phyloP scores from a whole-genome alignment of 73 alveolate species.

The Paramecium sonneborni region DNA sequence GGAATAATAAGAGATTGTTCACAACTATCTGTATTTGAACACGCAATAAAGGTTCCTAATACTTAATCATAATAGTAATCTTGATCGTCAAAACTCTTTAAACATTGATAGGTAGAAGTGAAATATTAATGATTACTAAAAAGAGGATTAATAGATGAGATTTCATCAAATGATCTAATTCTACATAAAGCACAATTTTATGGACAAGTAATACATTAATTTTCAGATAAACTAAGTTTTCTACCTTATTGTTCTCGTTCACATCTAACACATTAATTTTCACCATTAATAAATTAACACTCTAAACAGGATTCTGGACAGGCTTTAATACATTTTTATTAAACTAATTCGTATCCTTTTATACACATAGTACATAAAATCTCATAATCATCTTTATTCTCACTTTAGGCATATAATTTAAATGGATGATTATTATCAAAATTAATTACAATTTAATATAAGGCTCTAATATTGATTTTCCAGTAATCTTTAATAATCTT shows the following conservation, averaged over 20 bases:
- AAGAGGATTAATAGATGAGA: background rate
- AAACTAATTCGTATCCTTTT: background rate
- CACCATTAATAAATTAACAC: background rate
- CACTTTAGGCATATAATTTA: background rate
- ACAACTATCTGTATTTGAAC: background rate
- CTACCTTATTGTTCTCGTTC: background rate
- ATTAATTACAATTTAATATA: background rate
- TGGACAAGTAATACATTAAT: background rate
- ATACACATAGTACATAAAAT: background rate
- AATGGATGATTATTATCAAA: background rate
- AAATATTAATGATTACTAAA: background rate
- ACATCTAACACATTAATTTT: background rate
- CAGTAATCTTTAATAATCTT: background rate
- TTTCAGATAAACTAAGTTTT: background rate
- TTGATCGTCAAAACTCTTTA: background rate
- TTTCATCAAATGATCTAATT: background rate
- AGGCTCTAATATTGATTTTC: background rate
- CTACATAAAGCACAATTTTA: constrained; percentile 12
- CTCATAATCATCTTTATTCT: background rate
- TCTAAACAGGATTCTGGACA: background rate
- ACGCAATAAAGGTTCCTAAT: background rate
- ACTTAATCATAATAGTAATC: background rate
- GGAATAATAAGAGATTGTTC: background rate
- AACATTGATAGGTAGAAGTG: background rate
- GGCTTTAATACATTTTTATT: background rate